Base-by-base conservation (phyloP, 78 protist genomes). In the Guillardia theta region DNA sequence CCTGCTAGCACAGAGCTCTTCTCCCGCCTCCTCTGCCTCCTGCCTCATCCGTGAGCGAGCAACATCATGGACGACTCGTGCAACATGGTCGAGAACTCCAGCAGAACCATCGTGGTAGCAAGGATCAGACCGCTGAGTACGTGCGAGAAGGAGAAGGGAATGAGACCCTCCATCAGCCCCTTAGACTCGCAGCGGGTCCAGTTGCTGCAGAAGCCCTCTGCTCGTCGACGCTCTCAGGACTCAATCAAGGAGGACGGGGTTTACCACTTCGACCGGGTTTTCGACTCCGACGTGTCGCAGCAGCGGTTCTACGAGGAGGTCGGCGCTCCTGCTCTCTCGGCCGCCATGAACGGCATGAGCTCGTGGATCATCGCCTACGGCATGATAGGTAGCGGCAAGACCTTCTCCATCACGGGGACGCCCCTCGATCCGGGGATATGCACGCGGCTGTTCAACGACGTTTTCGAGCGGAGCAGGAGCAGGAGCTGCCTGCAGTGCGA, bases 281-380 rank as follows among this genome's bases (percentile, higher is more conserved):
- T 27, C 70, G 70, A 30, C 70, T 0, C 70, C 27, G 70, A 58
- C 1, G 70, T 30, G 39, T 3, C 39, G 39, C 87, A 70, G 87
- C 45, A 70, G 87, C 9, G 41, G 27, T 18, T 70, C 41, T 70
- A 37, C 41, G 87, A 70, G 22, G 41, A 70, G 27, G 39, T 36
- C 1, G 87, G 33, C 45, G 37, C 15, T 15, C 87, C 87, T 15
- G 27, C 37, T 37, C 39, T 48, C 24, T 19, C 47, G 10, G 30
- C 50, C 33, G 93, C 50, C 21, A 45, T 93, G 15, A 1, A 48
- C 15, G 94, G 94, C n/a, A 39, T 64, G 44, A 93, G 77, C 53
- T 8, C 90, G 6, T 43, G 88, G 1, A 48, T 93, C 44, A 19
- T 93, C 36, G 94, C 94, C 33, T 93, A 93, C 48, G 94, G 94